A percentile compares a stretch with the other conserved stretches of the same genome.
Evolutionary conservation across 768 basidiomycete genomes (phyloP).

Genomic region (Mycena galericulata): DNA sequence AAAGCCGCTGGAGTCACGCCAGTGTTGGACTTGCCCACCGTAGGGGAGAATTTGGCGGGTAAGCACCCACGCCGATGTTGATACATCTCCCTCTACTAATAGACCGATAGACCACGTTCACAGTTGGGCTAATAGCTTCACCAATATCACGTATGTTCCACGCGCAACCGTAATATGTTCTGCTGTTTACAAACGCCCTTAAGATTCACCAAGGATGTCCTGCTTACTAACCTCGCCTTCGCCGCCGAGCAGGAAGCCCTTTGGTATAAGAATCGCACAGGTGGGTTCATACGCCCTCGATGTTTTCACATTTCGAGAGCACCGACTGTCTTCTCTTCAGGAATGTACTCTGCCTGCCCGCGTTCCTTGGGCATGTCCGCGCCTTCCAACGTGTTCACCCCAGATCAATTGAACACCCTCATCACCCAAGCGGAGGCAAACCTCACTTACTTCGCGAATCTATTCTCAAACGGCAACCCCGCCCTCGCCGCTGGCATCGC

Average conservation of each 20-base stretch:
- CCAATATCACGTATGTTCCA: slow-evolving; percentile 43
- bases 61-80: no score
- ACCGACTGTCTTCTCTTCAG: slow-evolving; percentile 3
- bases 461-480: slow-evolving; percentile 48
- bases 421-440: slow-evolving; percentile 37
- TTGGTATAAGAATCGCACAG: slow-evolving; percentile 47
- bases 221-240: slow-evolving; percentile 40
- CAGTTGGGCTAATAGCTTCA: slow-evolving; percentile 48
- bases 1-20: slow-evolving; percentile 56
- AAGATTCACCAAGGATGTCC: slow-evolving; percentile 41
- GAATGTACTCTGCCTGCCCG: slow-evolving; percentile 45
- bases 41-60: no score
- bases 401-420: slow-evolving; percentile 29
- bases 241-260: slow-evolving; percentile 38
- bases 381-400: slow-evolving; percentile 42
- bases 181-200: no score
- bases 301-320: neutral
- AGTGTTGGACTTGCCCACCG: no score
- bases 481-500: slow-evolving; percentile 45
- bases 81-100: neutral
- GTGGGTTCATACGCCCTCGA: no score
- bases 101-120: slow-evolving; percentile 47
- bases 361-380: slow-evolving; percentile 44
- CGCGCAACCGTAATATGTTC: neutral
- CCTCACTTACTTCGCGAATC: slow-evolving; percentile 39